Base-by-base conservation (phyloP, 345 rosid species). In the Melastoma malabathricum region DNA sequence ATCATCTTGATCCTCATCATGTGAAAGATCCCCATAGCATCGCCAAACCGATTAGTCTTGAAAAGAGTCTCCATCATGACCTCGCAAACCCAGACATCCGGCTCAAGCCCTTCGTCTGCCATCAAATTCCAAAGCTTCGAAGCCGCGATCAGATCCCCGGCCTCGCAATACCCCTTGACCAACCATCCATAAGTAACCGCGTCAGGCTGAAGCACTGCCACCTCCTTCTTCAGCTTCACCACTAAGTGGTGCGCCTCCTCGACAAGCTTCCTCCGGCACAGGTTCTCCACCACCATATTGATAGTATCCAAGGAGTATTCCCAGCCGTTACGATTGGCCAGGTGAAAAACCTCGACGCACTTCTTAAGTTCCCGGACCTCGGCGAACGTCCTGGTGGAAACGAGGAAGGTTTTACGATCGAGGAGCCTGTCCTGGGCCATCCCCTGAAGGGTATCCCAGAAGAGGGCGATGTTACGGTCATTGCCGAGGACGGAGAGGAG, bases 61-160 rank as follows among this genome's bases (percentile, higher is more conserved):
- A 81, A 71, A 63, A 86, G 43, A 1, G 87, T 72, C 60, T 81
- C 89, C 59, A 81, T 74, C 64, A 89, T 75, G 18, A 67, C 67
- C 51, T 85, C 82, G n/a, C 72, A 75, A 51, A 69, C 85, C 45
- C 75, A 74, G 1, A 72, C 46, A 56, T 67, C 71, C 0, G 81
- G 75, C 51, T 81, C 84, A 0, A 74, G 60, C 20, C 80, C 83
- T 52, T 83, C 75, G 41, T 86, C 97, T 72, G 77, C 75, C 81
- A 89, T 77, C 65, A 72, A 51, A 59, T 89, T 86, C 95, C 97
- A 89, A 50, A 83, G 18, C 59, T 74, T 81, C 5, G 78, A 76
- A 15, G 95, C 97, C 64, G 81, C 83, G 12, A 86, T 58, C 74
- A 86, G 51, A 61, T 75, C 79, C 61, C 87, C 93, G 29, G 61